Conservation (phyloP, 2,329 filamentous ascomycete species). For the Talaromyces pinophilus region DNA sequence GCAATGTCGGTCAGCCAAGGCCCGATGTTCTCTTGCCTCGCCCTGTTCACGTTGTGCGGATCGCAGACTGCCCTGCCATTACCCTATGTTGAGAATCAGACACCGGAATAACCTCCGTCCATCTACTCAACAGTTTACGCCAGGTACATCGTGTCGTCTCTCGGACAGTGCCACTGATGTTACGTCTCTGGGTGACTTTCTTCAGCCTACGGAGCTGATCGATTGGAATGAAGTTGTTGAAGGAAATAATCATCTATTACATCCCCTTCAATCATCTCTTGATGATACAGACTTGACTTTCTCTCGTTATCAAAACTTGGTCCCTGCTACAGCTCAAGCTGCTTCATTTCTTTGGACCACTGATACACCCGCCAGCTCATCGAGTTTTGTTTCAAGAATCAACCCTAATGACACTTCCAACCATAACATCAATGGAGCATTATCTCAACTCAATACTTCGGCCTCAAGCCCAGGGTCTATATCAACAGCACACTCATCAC, state of each 20-base stretch:
- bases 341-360: not conserved
- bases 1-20: constrained; percentile 18
- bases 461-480: not conserved
- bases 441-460: not conserved
- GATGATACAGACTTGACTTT: not conserved
- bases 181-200: not conserved
- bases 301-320: not conserved
- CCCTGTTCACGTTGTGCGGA: constrained; percentile 18
- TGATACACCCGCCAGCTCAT: not conserved
- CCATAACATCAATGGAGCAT: not conserved
- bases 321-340: not conserved
- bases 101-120: not conserved
- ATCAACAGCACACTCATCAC: too few species aligned
- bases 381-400: not conserved
- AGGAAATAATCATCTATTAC: not conserved
- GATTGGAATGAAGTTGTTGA: not conserved
- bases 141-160: not conserved
- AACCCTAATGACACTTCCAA: not conserved
- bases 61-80: constrained; percentile 10
- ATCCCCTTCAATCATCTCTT: not conserved
- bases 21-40: constrained; percentile 11
- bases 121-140: not conserved
- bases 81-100: not conserved
- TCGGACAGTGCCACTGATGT: not conserved
- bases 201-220: not conserved